Evolutionary conservation across 805 yeast genomes (phyloP).

Genomic region (Groenewaldozyma tartarivorans): DNA sequence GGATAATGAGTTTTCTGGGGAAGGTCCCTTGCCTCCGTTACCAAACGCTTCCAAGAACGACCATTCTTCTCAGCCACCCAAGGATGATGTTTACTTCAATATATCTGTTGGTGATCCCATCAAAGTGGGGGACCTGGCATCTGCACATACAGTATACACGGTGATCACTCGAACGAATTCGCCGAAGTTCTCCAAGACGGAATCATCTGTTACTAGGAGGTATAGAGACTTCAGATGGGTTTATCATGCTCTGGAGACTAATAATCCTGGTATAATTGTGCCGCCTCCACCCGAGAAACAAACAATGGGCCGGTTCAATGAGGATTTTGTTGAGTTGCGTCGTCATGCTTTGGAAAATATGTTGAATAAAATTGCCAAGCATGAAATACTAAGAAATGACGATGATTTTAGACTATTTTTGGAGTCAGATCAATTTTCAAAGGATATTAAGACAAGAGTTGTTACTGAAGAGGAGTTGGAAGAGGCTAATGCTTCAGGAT

Average conservation of each 20-base stretch:
- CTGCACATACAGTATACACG: constrained; percentile 80
- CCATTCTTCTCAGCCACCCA: neutral
- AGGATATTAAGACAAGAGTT: constrained; percentile 50
- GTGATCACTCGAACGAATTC: constrained; percentile 55
- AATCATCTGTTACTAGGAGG: constrained; percentile 63
- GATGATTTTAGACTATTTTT: constrained; percentile 70
- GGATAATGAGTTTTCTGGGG: neutral
- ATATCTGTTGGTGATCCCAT: constrained; percentile 83
- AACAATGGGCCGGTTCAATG: constrained; percentile 82
- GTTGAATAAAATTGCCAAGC: constrained; percentile 62
- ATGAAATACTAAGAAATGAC: constrained; percentile 53
- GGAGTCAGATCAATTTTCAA: constrained; percentile 58
- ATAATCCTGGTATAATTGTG: constrained; percentile 81
- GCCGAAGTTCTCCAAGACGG: constrained; percentile 28
- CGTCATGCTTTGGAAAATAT: constrained; percentile 76
- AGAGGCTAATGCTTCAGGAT: constrained; percentile 22
- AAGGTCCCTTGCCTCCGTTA: neutral
- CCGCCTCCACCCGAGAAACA: constrained; percentile 98
- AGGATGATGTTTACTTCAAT: constrained; percentile 29
- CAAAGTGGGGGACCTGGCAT: constrained; percentile 83
- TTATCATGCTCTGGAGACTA: constrained; percentile 74
- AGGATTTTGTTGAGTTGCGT: constrained; percentile 80
- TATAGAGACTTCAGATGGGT: constrained; percentile 93
- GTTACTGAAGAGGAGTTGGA: constrained; percentile 22
- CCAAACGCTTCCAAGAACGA: neutral